These are phyloP conservation scores for Pseudogymnoascus sp. DNA, from an alignment of 2,329 filamentous ascomycete genomes.

Conservation along the genomic window DNA sequence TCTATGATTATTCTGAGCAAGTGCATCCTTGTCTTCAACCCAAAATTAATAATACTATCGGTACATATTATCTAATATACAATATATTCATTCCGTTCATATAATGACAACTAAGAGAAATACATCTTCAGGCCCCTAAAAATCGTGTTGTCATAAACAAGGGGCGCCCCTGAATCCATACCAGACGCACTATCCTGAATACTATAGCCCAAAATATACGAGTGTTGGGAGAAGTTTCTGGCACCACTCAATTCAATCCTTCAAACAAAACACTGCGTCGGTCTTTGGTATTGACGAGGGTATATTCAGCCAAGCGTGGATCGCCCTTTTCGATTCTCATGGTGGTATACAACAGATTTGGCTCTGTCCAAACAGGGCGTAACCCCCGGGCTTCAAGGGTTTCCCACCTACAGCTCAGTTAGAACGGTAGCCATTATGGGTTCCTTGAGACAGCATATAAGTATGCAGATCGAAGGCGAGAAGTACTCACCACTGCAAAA, in stretches of 20 bases:
- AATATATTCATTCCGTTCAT: background rate
- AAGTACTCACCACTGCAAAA: conserved; percentile 19
- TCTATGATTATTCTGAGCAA: background rate
- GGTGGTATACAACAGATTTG: conserved; percentile 22
- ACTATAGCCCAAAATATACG: background rate
- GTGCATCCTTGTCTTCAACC: background rate
- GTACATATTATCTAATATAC: background rate
- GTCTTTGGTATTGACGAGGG: conserved; percentile 24
- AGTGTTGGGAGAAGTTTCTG: background rate
- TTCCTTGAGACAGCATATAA: background rate
- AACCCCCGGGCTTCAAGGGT: conserved; percentile 24
- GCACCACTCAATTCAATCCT: background rate
- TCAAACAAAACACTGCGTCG: conserved; percentile 13
- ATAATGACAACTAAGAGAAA: background rate
- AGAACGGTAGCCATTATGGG: background rate
- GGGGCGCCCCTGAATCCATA: background rate
- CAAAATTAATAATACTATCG: background rate
- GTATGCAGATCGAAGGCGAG: background rate
- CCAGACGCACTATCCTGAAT: background rate
- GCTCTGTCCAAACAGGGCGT: conserved; percentile 23
- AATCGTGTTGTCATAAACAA: no score
- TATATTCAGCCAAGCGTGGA: conserved; percentile 23
- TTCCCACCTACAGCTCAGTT: conserved; percentile 19
- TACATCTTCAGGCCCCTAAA: background rate
- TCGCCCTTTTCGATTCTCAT: conserved; percentile 17